Evolutionary conservation across 352 stramenopile species (phyloP).

Genomic region (Phytophthora idaei): DNA sequence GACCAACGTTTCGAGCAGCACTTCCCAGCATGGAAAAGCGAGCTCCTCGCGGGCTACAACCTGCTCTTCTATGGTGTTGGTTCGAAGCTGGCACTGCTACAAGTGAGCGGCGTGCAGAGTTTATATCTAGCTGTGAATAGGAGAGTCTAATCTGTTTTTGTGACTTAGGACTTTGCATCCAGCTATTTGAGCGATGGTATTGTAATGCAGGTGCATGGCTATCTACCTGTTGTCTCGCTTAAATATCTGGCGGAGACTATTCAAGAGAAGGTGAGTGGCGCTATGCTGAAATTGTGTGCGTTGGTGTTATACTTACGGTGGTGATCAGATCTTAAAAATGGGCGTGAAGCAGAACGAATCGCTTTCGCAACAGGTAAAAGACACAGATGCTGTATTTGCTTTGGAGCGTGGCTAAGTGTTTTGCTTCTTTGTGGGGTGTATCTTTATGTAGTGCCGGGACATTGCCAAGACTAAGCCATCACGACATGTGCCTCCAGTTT

Average conservation of each 20-base stretch:
- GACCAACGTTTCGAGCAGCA: conserved; percentile 18
- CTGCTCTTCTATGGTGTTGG: conserved; percentile 60
- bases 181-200: conserved; percentile 35
- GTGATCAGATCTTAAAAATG: conserved; percentile 28
- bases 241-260: conserved; percentile 47
- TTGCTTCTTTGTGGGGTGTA: not conserved
- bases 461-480: conserved; percentile 28
- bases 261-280: conserved; percentile 34
- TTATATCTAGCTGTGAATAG: not conserved
- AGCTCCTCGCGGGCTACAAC: conserved; percentile 55
- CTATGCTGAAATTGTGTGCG: not conserved
- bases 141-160: not conserved
- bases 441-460: conserved; percentile 35
- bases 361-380: conserved; percentile 40
- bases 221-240: conserved; percentile 57
- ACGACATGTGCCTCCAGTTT: conserved; percentile 29
- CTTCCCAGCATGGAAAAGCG: conserved; percentile 49
- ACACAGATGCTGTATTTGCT: not conserved
- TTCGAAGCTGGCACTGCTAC: conserved; percentile 58
- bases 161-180: conserved; percentile 47
- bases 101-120: conserved; percentile 30
- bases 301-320: not conserved
- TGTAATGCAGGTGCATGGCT: conserved; percentile 63
- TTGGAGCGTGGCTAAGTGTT: not conserved
- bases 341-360: conserved; percentile 34